phyloP scores from a whole-genome alignment of 1,284 basidiomycete species.

The Puccinia sorghi region DNA sequence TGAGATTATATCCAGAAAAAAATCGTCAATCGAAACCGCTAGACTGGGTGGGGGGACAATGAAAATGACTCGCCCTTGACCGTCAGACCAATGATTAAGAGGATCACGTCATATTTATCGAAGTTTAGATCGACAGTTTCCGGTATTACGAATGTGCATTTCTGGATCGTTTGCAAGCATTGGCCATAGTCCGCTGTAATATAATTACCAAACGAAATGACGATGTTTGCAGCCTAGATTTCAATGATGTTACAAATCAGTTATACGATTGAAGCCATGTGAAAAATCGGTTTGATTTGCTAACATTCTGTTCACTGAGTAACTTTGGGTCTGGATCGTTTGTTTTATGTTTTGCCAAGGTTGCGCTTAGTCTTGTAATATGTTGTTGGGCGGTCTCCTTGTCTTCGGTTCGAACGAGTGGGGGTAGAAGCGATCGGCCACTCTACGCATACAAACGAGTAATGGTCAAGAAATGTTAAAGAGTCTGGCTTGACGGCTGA shows the following conservation, averaged over 20 bases:
- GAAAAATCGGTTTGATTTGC: not conserved
- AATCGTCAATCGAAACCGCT: not conserved
- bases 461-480: constrained; percentile 1
- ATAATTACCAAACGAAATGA: constrained; percentile 32
- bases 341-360: not conserved
- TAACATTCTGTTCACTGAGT: constrained; percentile 24
- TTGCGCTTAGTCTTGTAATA: constrained; percentile 9
- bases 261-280: not conserved
- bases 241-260: not conserved
- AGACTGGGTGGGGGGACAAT: not conserved
- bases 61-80: constrained; percentile 14
- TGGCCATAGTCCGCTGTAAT: constrained; percentile 3
- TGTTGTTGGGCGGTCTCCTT: constrained; percentile 1
- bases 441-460: constrained; percentile 1
- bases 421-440: constrained; percentile 8
- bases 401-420: constrained; percentile 17
- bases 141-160: constrained; percentile 19
- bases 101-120: constrained; percentile 37
- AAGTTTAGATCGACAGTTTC: constrained; percentile 19
- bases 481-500: not conserved
- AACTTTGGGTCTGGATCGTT: constrained; percentile 23
- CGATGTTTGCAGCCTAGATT: constrained; percentile 38
- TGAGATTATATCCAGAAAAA: not conserved
- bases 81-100: constrained; percentile 18
- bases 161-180: constrained; percentile 15